A percentile compares a stretch with the other conserved stretches of the same genome.
Conservation (phyloP, 345 rosid genomes). For the Syzygium jambos region DNA sequence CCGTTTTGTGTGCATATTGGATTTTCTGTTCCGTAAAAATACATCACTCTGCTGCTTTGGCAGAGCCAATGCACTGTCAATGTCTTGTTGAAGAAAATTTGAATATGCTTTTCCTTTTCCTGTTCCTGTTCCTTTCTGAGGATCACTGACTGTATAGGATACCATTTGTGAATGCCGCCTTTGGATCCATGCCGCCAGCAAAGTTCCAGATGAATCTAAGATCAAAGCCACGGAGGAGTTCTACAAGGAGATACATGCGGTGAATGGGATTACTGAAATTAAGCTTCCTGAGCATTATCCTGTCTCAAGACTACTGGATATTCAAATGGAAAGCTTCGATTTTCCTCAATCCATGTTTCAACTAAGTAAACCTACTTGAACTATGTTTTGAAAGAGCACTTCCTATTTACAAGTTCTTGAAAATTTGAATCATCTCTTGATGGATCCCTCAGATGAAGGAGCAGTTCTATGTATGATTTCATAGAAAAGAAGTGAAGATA, state of each 20-base stretch:
- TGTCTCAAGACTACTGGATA: not conserved
- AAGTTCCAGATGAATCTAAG: conserved; percentile 77
- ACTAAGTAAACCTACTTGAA: too few species aligned
- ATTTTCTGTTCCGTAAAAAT: not conserved
- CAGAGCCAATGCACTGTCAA: not conserved
- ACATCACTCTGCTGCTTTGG: not conserved
- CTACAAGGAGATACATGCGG: conserved; percentile 39
- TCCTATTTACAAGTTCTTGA: too few species aligned
- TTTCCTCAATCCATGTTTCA: too few species aligned
- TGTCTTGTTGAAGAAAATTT: not conserved
- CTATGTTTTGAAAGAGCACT: too few species aligned
- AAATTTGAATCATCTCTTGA: too few species aligned
- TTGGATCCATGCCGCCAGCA: conserved; percentile 96
- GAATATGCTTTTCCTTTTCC: not conserved
- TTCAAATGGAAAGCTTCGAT: too few species aligned
- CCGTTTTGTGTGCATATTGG: not conserved
- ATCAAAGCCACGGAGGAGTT: conserved; percentile 89
- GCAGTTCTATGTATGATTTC: too few species aligned
- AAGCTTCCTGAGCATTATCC: not conserved
- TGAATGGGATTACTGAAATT: conserved; percentile 3
- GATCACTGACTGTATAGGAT: too few species aligned
- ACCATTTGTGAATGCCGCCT: conserved; percentile 50
- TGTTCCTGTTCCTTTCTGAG: not conserved
- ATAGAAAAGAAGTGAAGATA: too few species aligned
- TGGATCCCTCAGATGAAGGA: too few species aligned